Evolutionary conservation across 2,329 filamentous ascomycete species (phyloP).

Genomic region (Aspergillus brunneoviolaceus): DNA sequence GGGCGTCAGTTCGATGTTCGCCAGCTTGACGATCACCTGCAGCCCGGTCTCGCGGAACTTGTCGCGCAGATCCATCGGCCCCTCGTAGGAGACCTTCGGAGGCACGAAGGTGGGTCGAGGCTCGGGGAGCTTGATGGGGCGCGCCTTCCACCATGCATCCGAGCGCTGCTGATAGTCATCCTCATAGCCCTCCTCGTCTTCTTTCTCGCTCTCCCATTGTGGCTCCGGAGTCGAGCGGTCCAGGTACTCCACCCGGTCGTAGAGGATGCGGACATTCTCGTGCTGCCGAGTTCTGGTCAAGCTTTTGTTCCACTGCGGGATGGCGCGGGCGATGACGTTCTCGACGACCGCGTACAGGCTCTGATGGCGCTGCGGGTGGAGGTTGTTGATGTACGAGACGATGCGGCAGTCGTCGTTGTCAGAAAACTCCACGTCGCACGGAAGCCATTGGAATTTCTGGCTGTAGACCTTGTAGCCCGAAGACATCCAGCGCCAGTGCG

Average conservation of each 20-base stretch:
- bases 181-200: constrained; percentile 5
- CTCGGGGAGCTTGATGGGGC: constrained; percentile 8
- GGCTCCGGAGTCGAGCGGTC: not conserved
- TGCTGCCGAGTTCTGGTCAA: constrained; percentile 5
- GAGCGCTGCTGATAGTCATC: constrained; percentile 4
- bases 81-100: constrained; percentile 8
- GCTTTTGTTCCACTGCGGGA: constrained; percentile 50
- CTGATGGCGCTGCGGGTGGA: constrained; percentile 36
- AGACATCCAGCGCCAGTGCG: not conserved
- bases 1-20: constrained; percentile 60
- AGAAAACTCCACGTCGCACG: constrained; percentile 36
- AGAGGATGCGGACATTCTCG: constrained; percentile 10
- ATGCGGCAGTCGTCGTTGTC: constrained; percentile 25
- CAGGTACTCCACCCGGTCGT: constrained; percentile 6
- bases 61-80: constrained; percentile 18
- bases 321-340: constrained; percentile 35
- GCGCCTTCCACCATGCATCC: not conserved
- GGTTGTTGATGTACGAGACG: constrained; percentile 46
- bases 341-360: constrained; percentile 39
- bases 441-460: constrained; percentile 49
- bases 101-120: not conserved
- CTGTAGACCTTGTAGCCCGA: constrained; percentile 19
- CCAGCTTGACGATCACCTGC: constrained; percentile 60
- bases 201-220: not conserved
- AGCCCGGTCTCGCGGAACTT: constrained; percentile 37